A percentile compares a stretch with the other conserved stretches of the same genome.
Conservation (phyloP, 257 asterid genomes). For the Penstemon davidsonii region DNA sequence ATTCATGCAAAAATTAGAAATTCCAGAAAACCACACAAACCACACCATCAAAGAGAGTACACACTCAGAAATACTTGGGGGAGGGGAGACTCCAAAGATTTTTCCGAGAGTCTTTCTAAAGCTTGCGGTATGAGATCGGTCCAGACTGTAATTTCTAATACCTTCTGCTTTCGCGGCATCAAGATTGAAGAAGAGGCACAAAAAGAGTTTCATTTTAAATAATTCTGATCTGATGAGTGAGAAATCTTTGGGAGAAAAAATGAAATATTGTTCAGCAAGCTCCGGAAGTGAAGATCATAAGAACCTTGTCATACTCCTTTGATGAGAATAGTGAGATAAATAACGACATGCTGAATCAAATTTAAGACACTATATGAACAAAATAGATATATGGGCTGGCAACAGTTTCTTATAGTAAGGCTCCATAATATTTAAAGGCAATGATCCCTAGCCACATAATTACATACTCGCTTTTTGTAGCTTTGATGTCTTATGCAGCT, state of each 20-base stretch:
- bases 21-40: no score
- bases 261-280: slow-evolving; percentile 3
- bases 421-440: background rate
- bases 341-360: background rate
- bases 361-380: background rate
- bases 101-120: no score
- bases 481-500: slow-evolving; percentile 1
- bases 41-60: no score
- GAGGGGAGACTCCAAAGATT: no score
- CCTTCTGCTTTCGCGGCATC: no score
- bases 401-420: slow-evolving; percentile 9
- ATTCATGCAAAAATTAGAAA: no score
- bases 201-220: background rate
- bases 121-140: no score
- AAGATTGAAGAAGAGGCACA: background rate
- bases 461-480: background rate
- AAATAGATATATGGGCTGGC: background rate
- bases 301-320: background rate
- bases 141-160: no score
- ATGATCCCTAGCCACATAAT: slow-evolving; percentile 2
- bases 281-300: slow-evolving; percentile 1
- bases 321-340: background rate
- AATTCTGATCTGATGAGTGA: background rate
- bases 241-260: background rate
- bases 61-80: no score